Evolutionary conservation across 108 stramenopile genomes (phyloP), one percentile per base, ranked within the genome.

Genomic region (Stephanodiscus triporus): DNA sequence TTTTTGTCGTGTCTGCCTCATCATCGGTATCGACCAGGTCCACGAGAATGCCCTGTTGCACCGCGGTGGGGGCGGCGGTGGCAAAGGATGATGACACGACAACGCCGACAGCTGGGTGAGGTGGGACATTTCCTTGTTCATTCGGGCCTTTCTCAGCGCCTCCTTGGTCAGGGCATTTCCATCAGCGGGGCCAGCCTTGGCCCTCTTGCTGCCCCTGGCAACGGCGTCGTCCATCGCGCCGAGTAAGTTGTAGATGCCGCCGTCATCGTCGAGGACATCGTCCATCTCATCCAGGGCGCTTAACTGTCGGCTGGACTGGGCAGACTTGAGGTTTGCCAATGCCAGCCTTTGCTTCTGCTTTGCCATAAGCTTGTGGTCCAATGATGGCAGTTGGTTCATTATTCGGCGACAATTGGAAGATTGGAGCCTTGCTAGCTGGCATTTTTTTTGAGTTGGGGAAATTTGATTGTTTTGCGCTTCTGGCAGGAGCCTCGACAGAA

Each of bases 191-290:
- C n/a, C 75, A 27, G 73, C 81, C 59, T 71, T 81, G 53, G 26
- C n/a, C 22, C 16, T 29, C 42, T 17, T 32, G 20, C 59, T 24
- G 23, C 54, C 27, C 4, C n/a, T 57, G 55, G 63, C 42, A 32
- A 76, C 70, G 9, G 49, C 82, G 19, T 86, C 87, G 66, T 82
- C 80, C 55, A 85, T 19, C 10, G 16, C 24, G 58, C 58, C 89
- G n/a, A 84, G 84, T 62, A 92, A 66, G 55, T 86, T 88, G 78
- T 98, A 97, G 84, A 98, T 97, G 22, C 98, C 98, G 75, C 99
- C 96, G 72, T 99, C 99, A 72, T 85, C 80, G 30, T 80, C 85
- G 29, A 72, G 64, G 17, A 38, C 42, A 36, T 53, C 56, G 42
- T 55, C 34, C 30, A 63, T 40, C n/a, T 45, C 62, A 11, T 48